phyloP scores from a whole-genome alignment of 208 protist genomes.

The Kentomonas sorsogonicus region DNA sequence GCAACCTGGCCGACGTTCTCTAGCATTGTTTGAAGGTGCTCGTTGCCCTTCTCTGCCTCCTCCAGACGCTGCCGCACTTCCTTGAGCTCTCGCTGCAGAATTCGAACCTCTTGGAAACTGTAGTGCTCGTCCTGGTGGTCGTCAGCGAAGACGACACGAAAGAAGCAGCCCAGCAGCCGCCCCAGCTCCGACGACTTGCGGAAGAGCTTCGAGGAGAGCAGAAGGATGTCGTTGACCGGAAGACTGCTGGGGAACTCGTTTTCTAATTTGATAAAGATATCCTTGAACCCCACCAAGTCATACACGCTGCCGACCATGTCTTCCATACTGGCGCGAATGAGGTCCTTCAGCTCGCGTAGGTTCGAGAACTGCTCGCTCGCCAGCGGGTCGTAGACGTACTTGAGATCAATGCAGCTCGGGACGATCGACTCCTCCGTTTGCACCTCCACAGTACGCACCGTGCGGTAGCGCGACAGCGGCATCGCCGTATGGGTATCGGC shows the following conservation, averaged over 20 bases:
- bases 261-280: slow-evolving; percentile 81
- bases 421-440: slow-evolving; percentile 85
- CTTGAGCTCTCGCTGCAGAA: slow-evolving; percentile 66
- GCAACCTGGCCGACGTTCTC: slow-evolving; percentile 73
- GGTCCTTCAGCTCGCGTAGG: slow-evolving; percentile 52
- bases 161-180: slow-evolving; percentile 80
- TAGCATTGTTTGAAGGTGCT: slow-evolving; percentile 60
- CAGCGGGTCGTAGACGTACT: slow-evolving; percentile 43
- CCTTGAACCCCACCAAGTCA: slow-evolving; percentile 86
- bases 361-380: slow-evolving; percentile 75
- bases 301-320: slow-evolving; percentile 77
- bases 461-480: slow-evolving; percentile 1
- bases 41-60: slow-evolving; percentile 60
- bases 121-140: slow-evolving; percentile 85
- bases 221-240: slow-evolving; percentile 79
- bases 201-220: slow-evolving; percentile 87
- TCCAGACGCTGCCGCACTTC: slow-evolving; percentile 51
- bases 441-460: slow-evolving; percentile 30
- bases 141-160: slow-evolving; percentile 82
- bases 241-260: slow-evolving; percentile 58
- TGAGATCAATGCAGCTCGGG: slow-evolving; percentile 37
- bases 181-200: slow-evolving; percentile 71
- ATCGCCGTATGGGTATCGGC: too few relatives aligned
- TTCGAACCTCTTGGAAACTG: slow-evolving; percentile 79
- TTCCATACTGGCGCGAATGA: slow-evolving; percentile 60